Percentiles rank a stretch among this genome's conserved stretches.
Conservation (phyloP, 257 asterid species). For the Solanum habrochaites region DNA sequence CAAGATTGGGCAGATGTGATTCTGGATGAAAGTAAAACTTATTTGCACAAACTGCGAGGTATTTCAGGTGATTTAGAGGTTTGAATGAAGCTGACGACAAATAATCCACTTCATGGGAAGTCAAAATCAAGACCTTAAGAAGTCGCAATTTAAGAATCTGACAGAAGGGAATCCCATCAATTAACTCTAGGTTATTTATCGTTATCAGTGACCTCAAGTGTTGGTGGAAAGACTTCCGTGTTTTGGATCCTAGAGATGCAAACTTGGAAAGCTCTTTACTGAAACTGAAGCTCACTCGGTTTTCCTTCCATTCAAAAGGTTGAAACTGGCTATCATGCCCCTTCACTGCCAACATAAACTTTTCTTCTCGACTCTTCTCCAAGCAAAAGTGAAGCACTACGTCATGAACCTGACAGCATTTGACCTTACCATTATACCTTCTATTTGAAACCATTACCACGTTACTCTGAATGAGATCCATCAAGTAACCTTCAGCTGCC, state of each 20-base stretch:
- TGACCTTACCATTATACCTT: no score
- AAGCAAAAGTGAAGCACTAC: neutral
- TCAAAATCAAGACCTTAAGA: neutral
- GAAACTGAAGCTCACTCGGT: neutral
- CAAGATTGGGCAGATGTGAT: neutral
- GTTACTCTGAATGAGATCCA: no score
- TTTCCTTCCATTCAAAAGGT: neutral
- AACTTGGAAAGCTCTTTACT: neutral
- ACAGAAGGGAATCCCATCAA: neutral
- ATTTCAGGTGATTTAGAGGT: neutral
- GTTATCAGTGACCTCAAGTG: neutral
- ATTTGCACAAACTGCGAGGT: neutral
- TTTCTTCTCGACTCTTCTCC: neutral
- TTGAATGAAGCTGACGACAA: neutral
- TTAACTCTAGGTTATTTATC: neutral
- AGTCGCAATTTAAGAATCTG: neutral
- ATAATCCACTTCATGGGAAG: fast-evolving
- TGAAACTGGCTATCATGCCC: neutral
- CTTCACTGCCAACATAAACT: neutral
- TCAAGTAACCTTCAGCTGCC: no score
- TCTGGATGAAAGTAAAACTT: neutral
- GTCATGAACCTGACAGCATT: neutral
- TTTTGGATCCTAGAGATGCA: neutral
- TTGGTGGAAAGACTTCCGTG: neutral
- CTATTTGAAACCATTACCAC: no score